These are phyloP conservation scores for Achlya hypogyna DNA, from an alignment of 352 stramenopile genomes.

Conservation along the genomic window DNA sequence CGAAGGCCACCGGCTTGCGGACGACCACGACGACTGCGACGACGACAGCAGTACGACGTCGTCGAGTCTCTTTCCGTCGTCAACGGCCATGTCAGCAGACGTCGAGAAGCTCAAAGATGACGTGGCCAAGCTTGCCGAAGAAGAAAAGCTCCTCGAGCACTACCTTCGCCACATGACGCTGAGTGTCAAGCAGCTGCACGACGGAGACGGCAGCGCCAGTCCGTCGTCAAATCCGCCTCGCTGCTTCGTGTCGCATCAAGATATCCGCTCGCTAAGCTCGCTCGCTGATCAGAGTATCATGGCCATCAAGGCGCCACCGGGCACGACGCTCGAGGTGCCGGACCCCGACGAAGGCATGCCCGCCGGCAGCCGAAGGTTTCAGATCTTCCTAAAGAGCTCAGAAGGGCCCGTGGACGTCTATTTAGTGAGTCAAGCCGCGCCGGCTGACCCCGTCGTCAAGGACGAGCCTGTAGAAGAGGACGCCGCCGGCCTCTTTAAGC, in stretches of 20 bases:
- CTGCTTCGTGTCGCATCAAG: constrained; percentile 67
- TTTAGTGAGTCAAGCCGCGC: constrained; percentile 60
- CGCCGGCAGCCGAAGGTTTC: constrained; percentile 78
- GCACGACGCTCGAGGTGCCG: constrained; percentile 91
- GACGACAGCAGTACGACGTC: not conserved
- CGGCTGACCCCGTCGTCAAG: constrained; percentile 25
- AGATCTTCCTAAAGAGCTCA: constrained; percentile 91
- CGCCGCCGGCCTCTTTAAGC: constrained; percentile 73
- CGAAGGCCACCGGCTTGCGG: constrained; percentile 34
- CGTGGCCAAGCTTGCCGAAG: constrained; percentile 72
- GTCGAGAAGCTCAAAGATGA: constrained; percentile 63
- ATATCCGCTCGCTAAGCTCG: constrained; percentile 78
- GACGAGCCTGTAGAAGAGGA: constrained; percentile 39
- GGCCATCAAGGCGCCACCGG: constrained; percentile 89
- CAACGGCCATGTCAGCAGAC: not conserved
- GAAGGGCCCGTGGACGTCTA: constrained; percentile 87
- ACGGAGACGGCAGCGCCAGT: constrained; percentile 70
- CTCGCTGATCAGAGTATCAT: constrained; percentile 87
- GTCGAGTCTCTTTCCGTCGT: not conserved
- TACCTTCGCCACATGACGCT: constrained; percentile 77
- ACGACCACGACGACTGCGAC: constrained; percentile 41
- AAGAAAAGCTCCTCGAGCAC: constrained; percentile 77
- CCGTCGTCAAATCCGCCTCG: constrained; percentile 34
- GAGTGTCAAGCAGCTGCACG: constrained; percentile 72
- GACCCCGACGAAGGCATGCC: constrained; percentile 92